Evolutionary conservation across 2,329 filamentous ascomycete genomes (phyloP).

Genomic region (Emmonsiellopsis sp.): DNA sequence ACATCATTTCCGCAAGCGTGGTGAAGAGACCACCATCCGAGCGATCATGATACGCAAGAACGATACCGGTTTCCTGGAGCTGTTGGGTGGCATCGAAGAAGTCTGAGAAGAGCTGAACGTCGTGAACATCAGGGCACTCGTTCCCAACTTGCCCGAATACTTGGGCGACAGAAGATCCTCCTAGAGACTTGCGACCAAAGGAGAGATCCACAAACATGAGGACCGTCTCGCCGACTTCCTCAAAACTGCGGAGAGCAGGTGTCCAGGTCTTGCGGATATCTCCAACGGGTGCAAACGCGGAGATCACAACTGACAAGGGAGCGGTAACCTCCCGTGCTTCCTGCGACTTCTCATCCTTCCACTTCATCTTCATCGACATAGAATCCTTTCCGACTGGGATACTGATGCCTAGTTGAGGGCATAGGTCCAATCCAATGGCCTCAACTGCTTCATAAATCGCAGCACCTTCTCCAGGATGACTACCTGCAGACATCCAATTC

Average conservation of each 20-base stretch:
- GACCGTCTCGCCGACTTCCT: slow-evolving; percentile 81
- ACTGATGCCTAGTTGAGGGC: slow-evolving; percentile 77
- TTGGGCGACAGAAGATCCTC: slow-evolving; percentile 85
- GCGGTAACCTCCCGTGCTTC: slow-evolving; percentile 79
- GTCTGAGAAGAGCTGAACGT: slow-evolving; percentile 71
- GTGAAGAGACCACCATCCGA: slow-evolving; percentile 91
- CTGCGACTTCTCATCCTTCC: slow-evolving; percentile 62
- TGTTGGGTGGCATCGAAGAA: slow-evolving; percentile 80
- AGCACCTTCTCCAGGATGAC: slow-evolving; percentile 84
- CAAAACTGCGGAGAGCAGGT: slow-evolving; percentile 69
- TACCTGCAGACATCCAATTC: slow-evolving; percentile 99
- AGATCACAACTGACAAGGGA: slow-evolving; percentile 82
- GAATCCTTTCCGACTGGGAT: slow-evolving; percentile 98
- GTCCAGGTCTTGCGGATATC: slow-evolving; percentile 88
- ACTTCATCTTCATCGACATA: slow-evolving; percentile 97
- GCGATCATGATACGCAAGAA: slow-evolving; percentile 89
- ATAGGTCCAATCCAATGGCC: slow-evolving; percentile 86
- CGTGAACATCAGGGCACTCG: slow-evolving; percentile 75
- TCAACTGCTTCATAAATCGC: slow-evolving; percentile 89
- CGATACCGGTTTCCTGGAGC: slow-evolving; percentile 58
- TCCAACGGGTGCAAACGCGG: slow-evolving; percentile 77
- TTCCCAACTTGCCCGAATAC: slow-evolving; percentile 78
- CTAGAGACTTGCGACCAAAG: slow-evolving; percentile 68
- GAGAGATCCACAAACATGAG: slow-evolving; percentile 89
- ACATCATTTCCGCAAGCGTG: slow-evolving; percentile 94